phyloP scores from a whole-genome alignment of 371 early-diverging fungal genomes.

The Apophysomyces ossiformis region DNA sequence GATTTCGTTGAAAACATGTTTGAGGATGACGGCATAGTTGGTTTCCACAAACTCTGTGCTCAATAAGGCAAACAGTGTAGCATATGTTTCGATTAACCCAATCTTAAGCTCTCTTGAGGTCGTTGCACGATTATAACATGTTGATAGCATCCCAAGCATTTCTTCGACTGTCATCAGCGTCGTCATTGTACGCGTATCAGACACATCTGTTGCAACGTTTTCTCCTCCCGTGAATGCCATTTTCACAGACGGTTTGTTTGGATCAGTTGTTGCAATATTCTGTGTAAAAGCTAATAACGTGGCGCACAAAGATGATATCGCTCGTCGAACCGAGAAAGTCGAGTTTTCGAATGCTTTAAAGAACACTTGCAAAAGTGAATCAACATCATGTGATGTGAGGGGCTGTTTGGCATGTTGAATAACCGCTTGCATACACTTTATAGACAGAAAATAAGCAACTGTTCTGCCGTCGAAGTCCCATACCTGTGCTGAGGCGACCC shows the following conservation, averaged over 20 bases:
- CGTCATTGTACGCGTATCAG: constrained; percentile 26
- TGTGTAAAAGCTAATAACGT: constrained; percentile 65
- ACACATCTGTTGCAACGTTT: constrained; percentile 30
- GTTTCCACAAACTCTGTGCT: constrained; percentile 77
- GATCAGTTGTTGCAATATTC: constrained; percentile 40
- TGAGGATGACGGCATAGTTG: constrained; percentile 73
- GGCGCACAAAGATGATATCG: constrained; percentile 67
- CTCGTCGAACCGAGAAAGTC: constrained; percentile 67
- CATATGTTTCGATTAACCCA: constrained; percentile 84
- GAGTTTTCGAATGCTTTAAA: constrained; percentile 74
- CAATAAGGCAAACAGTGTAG: constrained; percentile 70
- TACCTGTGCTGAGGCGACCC: constrained; percentile 79
- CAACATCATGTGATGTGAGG: constrained; percentile 66
- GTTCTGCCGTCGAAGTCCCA: neutral
- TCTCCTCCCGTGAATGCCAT: constrained; percentile 52
- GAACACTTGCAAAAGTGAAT: constrained; percentile 57
- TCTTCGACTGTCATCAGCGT: constrained; percentile 68
- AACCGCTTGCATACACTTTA: constrained; percentile 58
- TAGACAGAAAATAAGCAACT: neutral
- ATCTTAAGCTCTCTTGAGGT: constrained; percentile 76
- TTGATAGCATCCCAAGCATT: constrained; percentile 68
- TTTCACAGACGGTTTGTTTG: constrained; percentile 40
- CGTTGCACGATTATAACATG: constrained; percentile 60
- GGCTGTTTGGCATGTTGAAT: constrained; percentile 55
- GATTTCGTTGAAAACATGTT: constrained; percentile 70